phyloP scores from a whole-genome alignment of 768 basidiomycete genomes.

The Atractiella rhizophila region DNA sequence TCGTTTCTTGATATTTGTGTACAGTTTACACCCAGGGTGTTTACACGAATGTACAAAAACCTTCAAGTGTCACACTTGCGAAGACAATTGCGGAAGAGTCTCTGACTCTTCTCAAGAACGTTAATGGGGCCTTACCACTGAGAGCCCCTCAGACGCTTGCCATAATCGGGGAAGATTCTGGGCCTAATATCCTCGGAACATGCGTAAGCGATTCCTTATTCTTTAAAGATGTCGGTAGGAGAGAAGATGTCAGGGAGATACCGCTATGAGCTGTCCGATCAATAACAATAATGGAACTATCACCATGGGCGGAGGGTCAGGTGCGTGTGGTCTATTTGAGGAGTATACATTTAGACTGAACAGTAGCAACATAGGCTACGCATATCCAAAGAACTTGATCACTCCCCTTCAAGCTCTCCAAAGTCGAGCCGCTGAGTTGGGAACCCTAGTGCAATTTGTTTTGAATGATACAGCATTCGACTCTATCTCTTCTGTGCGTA shows the following conservation, averaged over 20 bases:
- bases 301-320: slow-evolving; percentile 2
- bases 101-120: slow-evolving; percentile 8
- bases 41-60: slow-evolving; percentile 6
- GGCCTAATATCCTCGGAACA: slow-evolving; percentile 1
- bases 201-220: background rate
- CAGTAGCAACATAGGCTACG: too few species aligned
- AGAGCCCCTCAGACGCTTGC: background rate
- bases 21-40: too few species aligned
- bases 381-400: slow-evolving; percentile 6
- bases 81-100: slow-evolving; percentile 6
- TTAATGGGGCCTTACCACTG: slow-evolving; percentile 6
- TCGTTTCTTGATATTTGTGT: background rate
- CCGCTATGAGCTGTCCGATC: too few species aligned
- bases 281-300: slow-evolving; percentile 7
- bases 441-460: slow-evolving; percentile 1
- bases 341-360: too few species aligned
- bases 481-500: too few species aligned
- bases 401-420: slow-evolving; percentile 6
- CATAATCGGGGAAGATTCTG: slow-evolving; percentile 7
- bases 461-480: slow-evolving; percentile 5
- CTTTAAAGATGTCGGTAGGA: too few species aligned
- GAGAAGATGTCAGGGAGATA: too few species aligned
- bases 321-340: too few species aligned
- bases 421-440: background rate
- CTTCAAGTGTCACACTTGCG: slow-evolving; percentile 1